phyloP scores from a whole-genome alignment of 2,329 filamentous ascomycete genomes.

The Aspergillus fumigatiaffinis region DNA sequence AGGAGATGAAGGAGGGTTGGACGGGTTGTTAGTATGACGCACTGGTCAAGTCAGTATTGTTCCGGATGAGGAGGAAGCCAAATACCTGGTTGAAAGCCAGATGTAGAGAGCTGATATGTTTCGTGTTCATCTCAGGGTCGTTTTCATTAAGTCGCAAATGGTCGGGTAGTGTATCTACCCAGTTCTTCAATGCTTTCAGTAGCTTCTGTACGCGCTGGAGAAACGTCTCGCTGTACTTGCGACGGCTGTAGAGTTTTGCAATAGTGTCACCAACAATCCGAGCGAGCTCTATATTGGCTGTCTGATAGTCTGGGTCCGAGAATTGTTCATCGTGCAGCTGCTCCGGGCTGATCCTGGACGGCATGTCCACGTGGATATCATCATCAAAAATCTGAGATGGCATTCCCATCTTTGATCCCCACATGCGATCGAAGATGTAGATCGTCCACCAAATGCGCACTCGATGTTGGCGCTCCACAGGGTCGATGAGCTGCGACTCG shows the following conservation, averaged over 20 bases:
- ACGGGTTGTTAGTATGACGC: conserved; percentile 37
- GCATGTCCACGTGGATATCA: conserved; percentile 43
- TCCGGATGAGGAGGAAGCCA: neutral
- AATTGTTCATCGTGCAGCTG: conserved; percentile 35
- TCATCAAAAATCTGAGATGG: conserved; percentile 48
- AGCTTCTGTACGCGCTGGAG: conserved; percentile 40
- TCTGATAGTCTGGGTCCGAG: conserved; percentile 34
- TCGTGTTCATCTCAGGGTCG: conserved; percentile 30
- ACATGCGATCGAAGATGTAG: conserved; percentile 43
- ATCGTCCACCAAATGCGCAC: conserved; percentile 39
- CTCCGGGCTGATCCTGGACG: conserved; percentile 28
- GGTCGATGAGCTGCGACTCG: conserved; percentile 33
- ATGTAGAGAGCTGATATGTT: conserved; percentile 32
- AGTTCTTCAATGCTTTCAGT: conserved; percentile 35
- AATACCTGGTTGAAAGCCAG: conserved; percentile 34
- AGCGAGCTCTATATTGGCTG: conserved; percentile 36
- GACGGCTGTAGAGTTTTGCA: conserved; percentile 32
- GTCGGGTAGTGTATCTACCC: conserved; percentile 36
- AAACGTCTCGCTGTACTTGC: conserved; percentile 36
- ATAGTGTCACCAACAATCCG: conserved; percentile 36
- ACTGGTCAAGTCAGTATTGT: conserved; percentile 15
- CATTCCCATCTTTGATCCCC: conserved; percentile 48
- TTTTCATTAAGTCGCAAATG: conserved; percentile 31
- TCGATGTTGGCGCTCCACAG: conserved; percentile 38
- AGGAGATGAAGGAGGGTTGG: conserved; percentile 39